Conservation (phyloP, 805 yeast species). For the Ogataea parapolymorpha region DNA sequence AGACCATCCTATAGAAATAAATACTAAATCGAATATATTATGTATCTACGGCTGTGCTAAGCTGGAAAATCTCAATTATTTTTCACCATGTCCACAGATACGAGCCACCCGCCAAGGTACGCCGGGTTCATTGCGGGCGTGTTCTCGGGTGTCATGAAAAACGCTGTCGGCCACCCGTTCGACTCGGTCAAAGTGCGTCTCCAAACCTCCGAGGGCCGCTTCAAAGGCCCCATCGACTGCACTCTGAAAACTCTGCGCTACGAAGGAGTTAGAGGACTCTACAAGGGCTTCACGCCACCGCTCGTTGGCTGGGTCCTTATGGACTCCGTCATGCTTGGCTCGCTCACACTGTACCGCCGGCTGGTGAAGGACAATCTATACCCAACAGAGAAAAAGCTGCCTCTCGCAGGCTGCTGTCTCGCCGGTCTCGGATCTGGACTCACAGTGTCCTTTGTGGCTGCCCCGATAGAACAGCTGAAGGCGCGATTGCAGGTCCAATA, state of each 20-base stretch:
- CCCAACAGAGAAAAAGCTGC: constrained; percentile 58
- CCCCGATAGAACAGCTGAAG: constrained; percentile 87
- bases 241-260: constrained; percentile 63
- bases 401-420: constrained; percentile 67
- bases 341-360: constrained; percentile 72
- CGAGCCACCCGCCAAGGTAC: constrained; percentile 38
- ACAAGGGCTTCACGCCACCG: constrained; percentile 92
- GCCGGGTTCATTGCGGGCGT: constrained; percentile 87
- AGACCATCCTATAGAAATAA: constrained; percentile 57
- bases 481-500: constrained; percentile 89
- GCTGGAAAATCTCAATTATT: constrained; percentile 6
- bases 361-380: constrained; percentile 63
- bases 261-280: constrained; percentile 79
- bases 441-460: constrained; percentile 94
- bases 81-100: not conserved
- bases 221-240: constrained; percentile 82
- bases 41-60: not conserved
- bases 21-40: not conserved
- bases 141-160: constrained; percentile 82
- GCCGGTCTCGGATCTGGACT: constrained; percentile 85
- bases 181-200: constrained; percentile 86
- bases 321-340: constrained; percentile 91
- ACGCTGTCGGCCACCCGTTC: constrained; percentile 90
- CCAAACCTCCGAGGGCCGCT: constrained; percentile 70
- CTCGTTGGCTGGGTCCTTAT: constrained; percentile 89